phyloP scores from a whole-genome alignment of 345 rosid genomes.

The Dovyalis caffra region DNA sequence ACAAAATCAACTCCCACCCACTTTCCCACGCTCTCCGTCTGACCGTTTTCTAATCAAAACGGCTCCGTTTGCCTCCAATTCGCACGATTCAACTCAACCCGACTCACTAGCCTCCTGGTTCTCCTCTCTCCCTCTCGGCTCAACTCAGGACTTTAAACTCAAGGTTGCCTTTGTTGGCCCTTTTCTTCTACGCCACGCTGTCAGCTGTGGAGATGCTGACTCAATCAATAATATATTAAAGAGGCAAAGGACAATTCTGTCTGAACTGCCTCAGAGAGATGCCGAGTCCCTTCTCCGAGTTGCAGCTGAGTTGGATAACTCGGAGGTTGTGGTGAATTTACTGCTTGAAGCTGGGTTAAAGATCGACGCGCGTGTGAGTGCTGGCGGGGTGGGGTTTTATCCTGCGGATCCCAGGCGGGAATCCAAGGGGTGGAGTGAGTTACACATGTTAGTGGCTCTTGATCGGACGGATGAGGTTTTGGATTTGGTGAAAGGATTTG shows the following conservation, averaged over 20 bases:
- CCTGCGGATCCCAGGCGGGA: conserved; percentile 12
- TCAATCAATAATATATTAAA: conserved; percentile 45
- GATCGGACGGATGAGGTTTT: conserved; percentile 35
- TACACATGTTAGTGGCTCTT: conserved; percentile 33
- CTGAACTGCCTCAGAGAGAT: conserved; percentile 30
- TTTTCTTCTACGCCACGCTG: conserved; percentile 54
- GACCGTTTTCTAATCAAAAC: conserved; percentile 57
- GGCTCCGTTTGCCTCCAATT: conserved; percentile 11
- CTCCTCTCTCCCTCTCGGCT: conserved; percentile 21
- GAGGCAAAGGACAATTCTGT: conserved; percentile 36
- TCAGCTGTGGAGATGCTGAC: conserved; percentile 34
- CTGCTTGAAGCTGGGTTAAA: conserved; percentile 47
- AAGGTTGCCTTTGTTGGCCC: conserved; percentile 59
- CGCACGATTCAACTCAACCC: neutral
- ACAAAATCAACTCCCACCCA: conserved; percentile 42
- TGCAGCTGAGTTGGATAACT: conserved; percentile 36
- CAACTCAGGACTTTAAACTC: conserved; percentile 46
- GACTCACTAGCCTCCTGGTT: conserved; percentile 33
- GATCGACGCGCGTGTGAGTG: conserved; percentile 6
- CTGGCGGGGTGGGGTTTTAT: neutral
- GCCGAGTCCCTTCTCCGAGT: conserved; percentile 44
- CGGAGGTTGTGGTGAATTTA: conserved; percentile 42
- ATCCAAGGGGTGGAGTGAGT: conserved; percentile 37
- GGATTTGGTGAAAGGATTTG: conserved; percentile 15
- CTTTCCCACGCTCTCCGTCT: conserved; percentile 58